Evolutionary conservation across 2,329 filamentous ascomycete species (phyloP).

Genomic region (Gnomoniopsis smithogilvyi): DNA sequence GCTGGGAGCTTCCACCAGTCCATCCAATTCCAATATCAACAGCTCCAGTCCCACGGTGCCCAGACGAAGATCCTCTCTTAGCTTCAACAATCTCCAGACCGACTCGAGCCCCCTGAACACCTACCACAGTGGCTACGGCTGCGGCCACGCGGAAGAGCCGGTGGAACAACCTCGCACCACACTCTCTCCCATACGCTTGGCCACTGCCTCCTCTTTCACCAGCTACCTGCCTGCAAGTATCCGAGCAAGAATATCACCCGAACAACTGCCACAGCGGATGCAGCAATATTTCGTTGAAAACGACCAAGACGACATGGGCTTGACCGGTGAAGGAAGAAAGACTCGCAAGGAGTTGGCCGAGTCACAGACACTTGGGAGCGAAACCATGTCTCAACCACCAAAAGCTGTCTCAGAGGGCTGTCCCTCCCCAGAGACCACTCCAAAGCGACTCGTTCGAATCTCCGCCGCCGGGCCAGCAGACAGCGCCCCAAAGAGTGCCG

Average conservation of each 20-base stretch:
- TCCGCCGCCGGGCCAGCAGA: slow-evolving; percentile 23
- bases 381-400: slow-evolving; percentile 3
- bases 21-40: background rate
- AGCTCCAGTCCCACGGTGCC: background rate
- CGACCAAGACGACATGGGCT: slow-evolving; percentile 34
- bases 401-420: slow-evolving; percentile 11
- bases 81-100: slow-evolving; percentile 3
- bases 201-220: slow-evolving; percentile 31
- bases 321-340: slow-evolving; percentile 38
- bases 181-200: slow-evolving; percentile 26
- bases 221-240: slow-evolving; percentile 30
- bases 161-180: slow-evolving; percentile 17
- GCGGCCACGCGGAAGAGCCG: slow-evolving; percentile 24
- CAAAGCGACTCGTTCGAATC: slow-evolving; percentile 25
- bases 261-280: slow-evolving; percentile 1
- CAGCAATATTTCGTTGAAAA: slow-evolving; percentile 19
- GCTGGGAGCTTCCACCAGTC: background rate
- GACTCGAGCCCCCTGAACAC: slow-evolving; percentile 24
- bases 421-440: slow-evolving; percentile 30
- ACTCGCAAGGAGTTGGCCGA: slow-evolving; percentile 22
- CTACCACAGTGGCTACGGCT: slow-evolving; percentile 30
- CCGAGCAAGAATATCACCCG: slow-evolving; percentile 27
- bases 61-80: slow-evolving; percentile 1
- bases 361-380: slow-evolving; percentile 5
- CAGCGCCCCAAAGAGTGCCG: slow-evolving; percentile 9